Evolutionary conservation across 805 yeast genomes (phyloP), one percentile per base, ranked within the genome.

Genomic region (Yueomyces sp.): DNA sequence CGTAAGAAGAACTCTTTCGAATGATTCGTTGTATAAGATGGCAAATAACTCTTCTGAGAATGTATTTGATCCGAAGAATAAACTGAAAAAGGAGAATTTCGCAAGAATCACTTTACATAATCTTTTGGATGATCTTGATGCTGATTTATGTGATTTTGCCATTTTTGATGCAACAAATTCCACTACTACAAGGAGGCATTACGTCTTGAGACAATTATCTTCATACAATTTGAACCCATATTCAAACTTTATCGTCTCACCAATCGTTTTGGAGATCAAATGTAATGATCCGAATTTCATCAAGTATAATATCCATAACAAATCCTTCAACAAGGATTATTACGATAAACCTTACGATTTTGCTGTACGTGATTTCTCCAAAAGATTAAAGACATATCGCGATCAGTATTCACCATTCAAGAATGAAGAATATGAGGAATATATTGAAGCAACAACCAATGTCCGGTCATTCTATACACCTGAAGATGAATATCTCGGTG

Each of bases 91-190:
- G 46, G 80, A 75, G 47, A 54, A 63, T 40, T 75, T 72, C 65
- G 81, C 81, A 3, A 66, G 63, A 44, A 68, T 74, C 37, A 73
- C 81, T 0, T 53, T 75, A 33, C 67, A 70, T 42, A 66, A 67
- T 39, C 51, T 75, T 36, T 55, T 75, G 36, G 66, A 67, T 45
- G 72, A 66, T 26, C 50, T 74, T 12, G 48, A 67, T 32, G 53
- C 58, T 3, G 67, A 68, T 28, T 61, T 60, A 40, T 70, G 76
- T 42, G 73, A 70, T 50, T 70, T 74, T 42, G 79, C 76, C 2
- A 71, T 75, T n/a, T 74, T 75, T 47, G 81, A 75, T 55, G 81
- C 81, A 1, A 75, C 79, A 2, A 75, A 75, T 52, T 72, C 80
- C 0, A 73, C 79, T 3, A 64, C 60, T 38, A 62, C 64, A 5